Evolutionary conservation across 2,329 filamentous ascomycete species (phyloP).

Genomic region (Aspergillus sp.): DNA sequence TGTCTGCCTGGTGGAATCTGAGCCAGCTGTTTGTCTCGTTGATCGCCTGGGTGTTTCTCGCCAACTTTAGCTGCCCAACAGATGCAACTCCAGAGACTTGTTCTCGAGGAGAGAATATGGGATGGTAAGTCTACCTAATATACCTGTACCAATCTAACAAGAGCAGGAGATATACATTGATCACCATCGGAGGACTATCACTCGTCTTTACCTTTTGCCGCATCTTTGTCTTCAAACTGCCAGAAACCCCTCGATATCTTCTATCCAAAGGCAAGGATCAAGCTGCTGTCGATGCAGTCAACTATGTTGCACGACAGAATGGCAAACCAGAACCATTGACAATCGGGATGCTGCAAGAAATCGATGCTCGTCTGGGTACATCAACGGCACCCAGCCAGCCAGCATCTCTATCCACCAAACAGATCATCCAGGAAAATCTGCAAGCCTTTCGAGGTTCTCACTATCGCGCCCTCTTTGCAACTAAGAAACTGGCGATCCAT

Average conservation of each 20-base stretch:
- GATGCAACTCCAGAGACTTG: constrained; percentile 19
- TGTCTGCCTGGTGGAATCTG: constrained; percentile 47
- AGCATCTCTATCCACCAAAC: constrained; percentile 14
- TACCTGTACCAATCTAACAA: background rate
- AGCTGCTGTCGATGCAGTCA: constrained; percentile 45
- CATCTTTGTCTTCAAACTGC: constrained; percentile 23
- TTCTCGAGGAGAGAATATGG: constrained; percentile 19
- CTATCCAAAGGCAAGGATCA: constrained; percentile 33
- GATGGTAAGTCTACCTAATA: constrained; percentile 13
- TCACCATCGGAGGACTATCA: constrained; percentile 20
- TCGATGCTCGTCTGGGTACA: constrained; percentile 17
- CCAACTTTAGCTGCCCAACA: constrained; percentile 23
- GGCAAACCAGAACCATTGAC: constrained; percentile 23
- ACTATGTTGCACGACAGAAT: constrained; percentile 29
- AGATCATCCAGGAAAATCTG: constrained; percentile 25
- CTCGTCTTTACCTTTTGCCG: constrained; percentile 22
- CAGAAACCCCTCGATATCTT: constrained; percentile 25
- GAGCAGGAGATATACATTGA: constrained; percentile 21
- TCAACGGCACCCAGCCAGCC: background rate
- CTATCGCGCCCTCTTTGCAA: constrained; percentile 24
- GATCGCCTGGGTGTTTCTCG: constrained; percentile 24
- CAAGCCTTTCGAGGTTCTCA: constrained; percentile 22
- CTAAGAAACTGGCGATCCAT: constrained; percentile 18
- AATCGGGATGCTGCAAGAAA: constrained; percentile 24
- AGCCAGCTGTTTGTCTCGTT: constrained; percentile 37